These are phyloP conservation scores for Vigna trinervia DNA, from an alignment of 306 rosid species.

Conservation along the genomic window DNA sequence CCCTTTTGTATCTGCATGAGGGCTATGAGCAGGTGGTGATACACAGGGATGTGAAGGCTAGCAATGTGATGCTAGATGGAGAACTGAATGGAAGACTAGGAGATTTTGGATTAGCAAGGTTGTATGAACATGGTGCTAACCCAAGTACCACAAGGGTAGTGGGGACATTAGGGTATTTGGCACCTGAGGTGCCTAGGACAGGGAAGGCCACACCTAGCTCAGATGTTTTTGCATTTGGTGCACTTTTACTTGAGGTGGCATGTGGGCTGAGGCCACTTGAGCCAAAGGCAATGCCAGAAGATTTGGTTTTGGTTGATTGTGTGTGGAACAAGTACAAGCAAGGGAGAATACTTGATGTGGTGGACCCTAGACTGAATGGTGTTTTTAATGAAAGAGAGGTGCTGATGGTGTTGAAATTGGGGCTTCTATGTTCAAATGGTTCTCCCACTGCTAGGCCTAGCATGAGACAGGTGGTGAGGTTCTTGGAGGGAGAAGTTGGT, in stretches of 20 bases:
- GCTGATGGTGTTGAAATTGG: slow-evolving; percentile 64
- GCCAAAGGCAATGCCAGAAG: slow-evolving; percentile 55
- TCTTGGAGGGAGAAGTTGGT: slow-evolving; percentile 63
- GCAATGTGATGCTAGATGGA: slow-evolving; percentile 71
- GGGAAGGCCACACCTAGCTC: slow-evolving; percentile 72
- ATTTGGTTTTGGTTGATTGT: slow-evolving; percentile 72
- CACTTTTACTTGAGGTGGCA: slow-evolving; percentile 75
- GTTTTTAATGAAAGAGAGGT: slow-evolving; percentile 52
- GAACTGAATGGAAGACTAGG: slow-evolving; percentile 77
- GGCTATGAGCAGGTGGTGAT: slow-evolving; percentile 80
- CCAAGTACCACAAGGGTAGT: slow-evolving; percentile 79
- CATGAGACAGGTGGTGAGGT: slow-evolving; percentile 67
- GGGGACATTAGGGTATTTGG: slow-evolving; percentile 80
- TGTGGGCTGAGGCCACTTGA: slow-evolving; percentile 74
- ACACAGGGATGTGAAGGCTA: slow-evolving; percentile 84
- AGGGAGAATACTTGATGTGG: slow-evolving; percentile 55
- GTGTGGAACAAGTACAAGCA: slow-evolving; percentile 69
- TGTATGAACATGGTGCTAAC: slow-evolving; percentile 75
- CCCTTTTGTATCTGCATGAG: slow-evolving; percentile 76
- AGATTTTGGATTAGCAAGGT: slow-evolving; percentile 77
- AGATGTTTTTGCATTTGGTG: slow-evolving; percentile 83
- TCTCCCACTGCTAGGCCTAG: slow-evolving; percentile 58
- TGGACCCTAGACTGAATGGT: slow-evolving; percentile 61
- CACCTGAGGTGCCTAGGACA: slow-evolving; percentile 80
- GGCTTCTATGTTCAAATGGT: slow-evolving; percentile 68